These are phyloP conservation scores for Fusarium nodosum DNA, from an alignment of 2,329 filamentous ascomycete species.

Conservation along the genomic window DNA sequence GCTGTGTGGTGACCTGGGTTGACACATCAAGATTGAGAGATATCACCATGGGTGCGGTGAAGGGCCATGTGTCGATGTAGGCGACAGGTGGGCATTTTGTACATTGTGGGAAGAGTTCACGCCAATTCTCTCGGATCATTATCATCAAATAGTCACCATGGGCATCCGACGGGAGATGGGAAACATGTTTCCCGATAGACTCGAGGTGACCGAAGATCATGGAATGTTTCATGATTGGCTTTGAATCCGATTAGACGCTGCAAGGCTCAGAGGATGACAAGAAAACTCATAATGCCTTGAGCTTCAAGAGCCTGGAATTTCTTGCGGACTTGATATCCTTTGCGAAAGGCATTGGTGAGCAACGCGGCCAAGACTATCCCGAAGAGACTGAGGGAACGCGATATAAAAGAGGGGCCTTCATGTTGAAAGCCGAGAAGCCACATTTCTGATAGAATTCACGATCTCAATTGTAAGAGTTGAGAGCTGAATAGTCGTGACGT, in stretches of 20 bases:
- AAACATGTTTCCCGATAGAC: slow-evolving; percentile 23
- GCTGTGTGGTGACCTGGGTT: slow-evolving; percentile 42
- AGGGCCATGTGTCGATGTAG: slow-evolving; percentile 52
- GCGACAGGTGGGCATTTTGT: slow-evolving; percentile 45
- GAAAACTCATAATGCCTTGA: slow-evolving; percentile 16
- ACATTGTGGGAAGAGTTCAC: slow-evolving; percentile 37
- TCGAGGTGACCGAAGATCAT: slow-evolving; percentile 40
- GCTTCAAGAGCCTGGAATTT: slow-evolving; percentile 15
- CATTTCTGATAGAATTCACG: not conserved
- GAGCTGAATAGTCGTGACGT: not conserved
- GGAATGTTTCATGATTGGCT: slow-evolving; percentile 43
- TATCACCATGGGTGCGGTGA: slow-evolving; percentile 38
- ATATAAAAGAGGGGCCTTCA: not conserved
- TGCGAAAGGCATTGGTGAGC: slow-evolving; percentile 16
- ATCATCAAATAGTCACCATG: slow-evolving; percentile 36
- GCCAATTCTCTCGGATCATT: slow-evolving; percentile 37
- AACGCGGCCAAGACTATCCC: slow-evolving; percentile 13
- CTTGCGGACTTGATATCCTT: slow-evolving; percentile 21
- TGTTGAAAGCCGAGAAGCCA: slow-evolving; percentile 9
- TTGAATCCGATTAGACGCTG: not conserved
- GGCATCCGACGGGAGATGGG: slow-evolving; percentile 33
- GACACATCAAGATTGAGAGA: slow-evolving; percentile 41
- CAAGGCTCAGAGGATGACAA: rapidly evolving
- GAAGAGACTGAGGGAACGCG: slow-evolving; percentile 5
- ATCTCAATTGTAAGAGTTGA: not conserved